Evolutionary conservation across 2,329 filamentous ascomycete genomes (phyloP).

Genomic region (Elsinoe ampelina): DNA sequence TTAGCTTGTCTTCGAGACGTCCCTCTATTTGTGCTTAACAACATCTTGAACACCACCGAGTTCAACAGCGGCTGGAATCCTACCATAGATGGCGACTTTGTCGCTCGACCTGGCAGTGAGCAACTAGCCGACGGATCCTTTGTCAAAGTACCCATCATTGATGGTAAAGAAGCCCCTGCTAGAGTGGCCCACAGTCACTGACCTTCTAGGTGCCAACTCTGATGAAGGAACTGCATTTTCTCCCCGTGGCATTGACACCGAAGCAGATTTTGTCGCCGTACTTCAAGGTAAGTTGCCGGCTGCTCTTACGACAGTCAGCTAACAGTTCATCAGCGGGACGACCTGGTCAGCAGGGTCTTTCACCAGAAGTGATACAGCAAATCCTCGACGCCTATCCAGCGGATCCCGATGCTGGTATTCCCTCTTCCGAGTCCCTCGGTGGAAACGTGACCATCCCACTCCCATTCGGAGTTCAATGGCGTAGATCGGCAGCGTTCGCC

Average conservation of each 20-base stretch:
- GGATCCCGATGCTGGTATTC: constrained; percentile 41
- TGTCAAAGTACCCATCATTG: constrained; percentile 50
- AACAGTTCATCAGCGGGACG: neutral
- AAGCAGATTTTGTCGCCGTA: constrained; percentile 40
- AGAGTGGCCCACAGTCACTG: neutral
- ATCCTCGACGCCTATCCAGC: constrained; percentile 47
- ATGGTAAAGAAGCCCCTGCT: constrained; percentile 31
- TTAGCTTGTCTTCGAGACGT: constrained; percentile 55
- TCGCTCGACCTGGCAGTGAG: constrained; percentile 43
- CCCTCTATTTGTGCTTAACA: constrained; percentile 23
- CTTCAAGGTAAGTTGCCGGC: constrained; percentile 25
- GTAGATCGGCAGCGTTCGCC: constrained; percentile 45
- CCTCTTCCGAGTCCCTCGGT: constrained; percentile 31
- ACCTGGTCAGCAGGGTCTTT: constrained; percentile 17
- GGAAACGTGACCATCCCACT: constrained; percentile 25
- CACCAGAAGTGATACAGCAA: constrained; percentile 25
- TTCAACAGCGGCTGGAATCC: constrained; percentile 34
- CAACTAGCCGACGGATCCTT: constrained; percentile 51
- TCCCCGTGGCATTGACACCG: constrained; percentile 45
- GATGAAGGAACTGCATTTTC: constrained; percentile 56
- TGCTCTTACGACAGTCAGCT: neutral
- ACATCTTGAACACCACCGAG: constrained; percentile 22
- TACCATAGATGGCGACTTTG: constrained; percentile 48
- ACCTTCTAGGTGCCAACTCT: constrained; percentile 39
- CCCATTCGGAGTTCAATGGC: constrained; percentile 40